Base-by-base conservation (phyloP, 768 basidiomycete genomes). In the Trametes meyenii region DNA sequence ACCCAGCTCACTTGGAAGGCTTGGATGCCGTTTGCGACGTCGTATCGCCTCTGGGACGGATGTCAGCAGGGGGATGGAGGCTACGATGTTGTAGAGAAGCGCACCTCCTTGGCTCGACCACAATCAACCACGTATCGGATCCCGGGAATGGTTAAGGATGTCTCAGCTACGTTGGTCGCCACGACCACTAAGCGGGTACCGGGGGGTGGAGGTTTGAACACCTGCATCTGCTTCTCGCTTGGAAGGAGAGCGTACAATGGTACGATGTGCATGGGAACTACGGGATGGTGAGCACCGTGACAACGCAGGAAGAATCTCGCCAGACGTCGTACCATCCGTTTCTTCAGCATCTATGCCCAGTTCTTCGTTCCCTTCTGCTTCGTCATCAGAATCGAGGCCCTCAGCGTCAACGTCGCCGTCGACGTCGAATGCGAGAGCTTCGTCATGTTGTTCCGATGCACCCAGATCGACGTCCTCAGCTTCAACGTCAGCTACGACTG, bases 111-210 rank as follows among this genome's bases (percentile, higher is more conserved):
- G 5, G 92, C 94, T 65, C 96, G 83, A 5, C 96, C 96, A 68
- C 90, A 90, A 71, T 99, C 96, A 29, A 99, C 86, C n/a, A 99
- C 96, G 74, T 99, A 99, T 16, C 92, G 90, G 68, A 99, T 96
- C 6, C 92, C 92, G 24, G 96, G 96, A 61, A 99, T 99, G 0
- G 96, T 98, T 35, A 98, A 78, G 7, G 96, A 97, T 0, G 96
- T 98, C 73, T 98, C 96, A 1, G 96, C 96, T 26, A 98, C 90
- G 71, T 98, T 98, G 1, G 96, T 98, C 1, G 96, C 86, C 5
- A 99, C 88, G 16, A 98, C 94, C 14, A 98, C 95, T 3, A 99
- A 81, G 38, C 97, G 90, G 61, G 80, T 77, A 5, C 88, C 91
- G 5, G 79, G 74, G 0, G 97, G 97, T 13, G 96, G 94, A 0